These are phyloP conservation scores for Asterionellopsis glacialis DNA, from an alignment of 108 stramenopile species.

Conservation along the genomic window DNA sequence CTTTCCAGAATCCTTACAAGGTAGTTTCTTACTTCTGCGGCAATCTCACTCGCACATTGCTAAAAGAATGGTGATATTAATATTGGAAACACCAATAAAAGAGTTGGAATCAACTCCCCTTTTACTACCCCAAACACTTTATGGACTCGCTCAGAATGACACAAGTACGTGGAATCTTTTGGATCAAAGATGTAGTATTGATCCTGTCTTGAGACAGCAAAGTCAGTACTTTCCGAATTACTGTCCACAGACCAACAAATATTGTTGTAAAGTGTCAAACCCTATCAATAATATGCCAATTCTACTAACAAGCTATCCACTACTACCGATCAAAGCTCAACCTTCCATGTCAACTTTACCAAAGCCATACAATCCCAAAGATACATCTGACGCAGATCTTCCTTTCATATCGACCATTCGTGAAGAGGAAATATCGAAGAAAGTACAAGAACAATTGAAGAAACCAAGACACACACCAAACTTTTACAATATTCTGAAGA, in stretches of 20 bases:
- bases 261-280: constrained; percentile 68
- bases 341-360: constrained; percentile 19
- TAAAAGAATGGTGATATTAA: constrained; percentile 19
- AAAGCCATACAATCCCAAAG: constrained; percentile 15
- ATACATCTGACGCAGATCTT: constrained; percentile 20
- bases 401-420: constrained; percentile 69
- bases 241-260: constrained; percentile 46
- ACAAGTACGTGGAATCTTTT: constrained; percentile 20
- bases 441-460: no score
- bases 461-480: constrained; percentile 22
- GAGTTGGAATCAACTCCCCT: constrained; percentile 18
- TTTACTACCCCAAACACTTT: constrained; percentile 27
- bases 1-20: no score
- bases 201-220: not conserved
- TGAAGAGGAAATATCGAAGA: constrained; percentile 25
- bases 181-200: constrained; percentile 29
- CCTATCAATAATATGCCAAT: constrained; percentile 21
- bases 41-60: constrained; percentile 6
- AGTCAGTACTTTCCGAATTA: constrained; percentile 4
- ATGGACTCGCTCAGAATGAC: constrained; percentile 21
- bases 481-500: constrained; percentile 33
- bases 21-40: no score
- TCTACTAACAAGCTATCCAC: constrained; percentile 50
- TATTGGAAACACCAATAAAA: constrained; percentile 26
- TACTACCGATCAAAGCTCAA: constrained; percentile 59